phyloP scores from a whole-genome alignment of 768 basidiomycete species.

The Gyrodon lividus region DNA sequence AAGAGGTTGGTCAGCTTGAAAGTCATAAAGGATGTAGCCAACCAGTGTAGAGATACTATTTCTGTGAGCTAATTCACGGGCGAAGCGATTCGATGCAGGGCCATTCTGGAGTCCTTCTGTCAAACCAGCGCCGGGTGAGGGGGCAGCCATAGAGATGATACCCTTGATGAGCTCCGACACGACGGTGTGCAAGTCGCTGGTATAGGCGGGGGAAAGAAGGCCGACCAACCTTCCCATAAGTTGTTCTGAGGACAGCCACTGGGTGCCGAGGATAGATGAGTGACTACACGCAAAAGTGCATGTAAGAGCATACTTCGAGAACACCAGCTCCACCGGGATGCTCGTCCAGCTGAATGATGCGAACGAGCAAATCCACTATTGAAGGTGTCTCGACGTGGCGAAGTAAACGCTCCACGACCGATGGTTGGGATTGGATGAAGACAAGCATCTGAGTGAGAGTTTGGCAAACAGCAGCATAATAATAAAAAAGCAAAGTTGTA shows the following conservation, averaged over 20 bases:
- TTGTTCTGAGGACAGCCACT: slow-evolving; percentile 88
- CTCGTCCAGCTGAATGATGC: slow-evolving; percentile 89
- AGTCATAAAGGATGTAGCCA: slow-evolving; percentile 74
- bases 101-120: slow-evolving; percentile 68
- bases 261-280: slow-evolving; percentile 31
- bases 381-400: slow-evolving; percentile 86
- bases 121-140: slow-evolving; percentile 75
- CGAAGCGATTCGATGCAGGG: slow-evolving; percentile 81
- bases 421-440: slow-evolving; percentile 84
- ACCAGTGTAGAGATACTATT: slow-evolving; percentile 70
- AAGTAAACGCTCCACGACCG: slow-evolving; percentile 78
- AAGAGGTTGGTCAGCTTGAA: slow-evolving; percentile 30
- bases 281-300: slow-evolving; percentile 28
- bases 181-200: slow-evolving; percentile 76
- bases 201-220: slow-evolving; percentile 75
- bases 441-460: slow-evolving; percentile 71
- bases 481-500: slow-evolving; percentile 14
- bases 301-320: slow-evolving; percentile 69
- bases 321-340: slow-evolving; percentile 77
- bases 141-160: slow-evolving; percentile 91
- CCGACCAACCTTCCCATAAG: slow-evolving; percentile 80
- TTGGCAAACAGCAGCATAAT: slow-evolving; percentile 18
- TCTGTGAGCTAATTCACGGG: slow-evolving; percentile 78
- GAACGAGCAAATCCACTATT: slow-evolving; percentile 86
- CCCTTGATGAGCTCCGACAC: slow-evolving; percentile 91